A percentile compares a stretch with the other conserved stretches of the same genome.
Evolutionary conservation across 148 eudicot species (phyloP).

Genomic region (Persicaria tinctoria): DNA sequence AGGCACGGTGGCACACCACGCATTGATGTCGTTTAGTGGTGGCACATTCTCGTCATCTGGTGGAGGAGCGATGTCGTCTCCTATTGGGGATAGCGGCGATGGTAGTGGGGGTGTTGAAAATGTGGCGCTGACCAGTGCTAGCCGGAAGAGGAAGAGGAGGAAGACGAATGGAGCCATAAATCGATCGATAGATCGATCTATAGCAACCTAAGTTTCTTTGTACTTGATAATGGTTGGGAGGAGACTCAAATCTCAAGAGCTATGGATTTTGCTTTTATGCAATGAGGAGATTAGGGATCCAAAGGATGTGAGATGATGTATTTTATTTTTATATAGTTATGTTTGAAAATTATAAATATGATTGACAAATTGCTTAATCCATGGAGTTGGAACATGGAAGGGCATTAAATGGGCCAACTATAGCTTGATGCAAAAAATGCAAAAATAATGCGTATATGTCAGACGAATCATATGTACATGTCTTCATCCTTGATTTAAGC

Average conservation of each 20-base stretch:
- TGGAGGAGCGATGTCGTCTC: not conserved
- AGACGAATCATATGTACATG: constrained; percentile 7
- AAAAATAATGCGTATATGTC: not conserved
- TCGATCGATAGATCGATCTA: no score
- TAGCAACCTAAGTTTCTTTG: not conserved
- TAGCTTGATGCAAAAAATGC: constrained; percentile 6
- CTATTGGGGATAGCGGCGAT: not conserved
- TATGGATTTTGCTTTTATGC: not conserved
- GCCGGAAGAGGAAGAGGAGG: not conserved
- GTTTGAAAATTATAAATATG: not conserved
- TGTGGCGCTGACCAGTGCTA: not conserved
- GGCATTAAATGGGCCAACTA: constrained; percentile 10
- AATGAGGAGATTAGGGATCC: constrained; percentile 2
- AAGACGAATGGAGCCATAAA: not conserved
- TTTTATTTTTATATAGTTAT: not conserved
- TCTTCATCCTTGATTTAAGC: constrained; percentile 9
- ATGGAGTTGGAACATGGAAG: constrained; percentile 5
- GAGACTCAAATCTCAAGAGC: constrained; percentile 5
- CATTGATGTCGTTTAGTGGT: not conserved
- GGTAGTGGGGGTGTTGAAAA: not conserved
- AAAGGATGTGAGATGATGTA: not conserved
- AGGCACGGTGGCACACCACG: constrained; percentile 8
- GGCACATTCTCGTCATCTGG: not conserved
- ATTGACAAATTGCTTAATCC: not conserved
- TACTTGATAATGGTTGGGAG: not conserved